Percentiles rank a stretch among this genome's conserved stretches.
Conservation (phyloP, 495 filamentous ascomycete species). For the Penicillium herquei region DNA sequence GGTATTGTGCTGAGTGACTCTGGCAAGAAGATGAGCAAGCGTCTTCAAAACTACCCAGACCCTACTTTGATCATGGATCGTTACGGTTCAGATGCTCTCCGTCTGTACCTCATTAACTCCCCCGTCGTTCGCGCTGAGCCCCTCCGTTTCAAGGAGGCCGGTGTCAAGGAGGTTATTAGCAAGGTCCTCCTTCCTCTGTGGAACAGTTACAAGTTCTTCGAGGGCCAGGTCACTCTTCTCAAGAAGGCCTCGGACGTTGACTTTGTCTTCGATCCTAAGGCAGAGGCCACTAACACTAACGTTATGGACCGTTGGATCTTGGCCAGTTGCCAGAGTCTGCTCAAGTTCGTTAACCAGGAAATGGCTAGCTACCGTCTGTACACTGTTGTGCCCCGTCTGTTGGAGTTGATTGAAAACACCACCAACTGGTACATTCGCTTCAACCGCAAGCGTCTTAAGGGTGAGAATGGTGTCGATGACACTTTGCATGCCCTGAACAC, state of each 20-base stretch:
- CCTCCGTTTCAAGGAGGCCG: constrained; percentile 84
- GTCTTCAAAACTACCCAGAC: constrained; percentile 96
- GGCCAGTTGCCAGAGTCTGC: constrained; percentile 86
- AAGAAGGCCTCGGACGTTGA: constrained; percentile 84
- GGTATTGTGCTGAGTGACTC: constrained; percentile 95
- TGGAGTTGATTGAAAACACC: constrained; percentile 88
- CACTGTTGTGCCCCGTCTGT: constrained; percentile 87
- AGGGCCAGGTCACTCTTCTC: constrained; percentile 86
- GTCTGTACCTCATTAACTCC: constrained; percentile 95
- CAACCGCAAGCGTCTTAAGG: constrained; percentile 94
- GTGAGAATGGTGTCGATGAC: constrained; percentile 83
- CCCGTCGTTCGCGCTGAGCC: constrained; percentile 89
- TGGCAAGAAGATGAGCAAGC: constrained; percentile 99
- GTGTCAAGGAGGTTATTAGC: constrained; percentile 93
- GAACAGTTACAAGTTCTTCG: constrained; percentile 98
- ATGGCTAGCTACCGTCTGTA: constrained; percentile 92
- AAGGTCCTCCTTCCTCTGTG: constrained; percentile 93
- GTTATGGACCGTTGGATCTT: constrained; percentile 98
- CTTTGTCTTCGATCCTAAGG: constrained; percentile 75
- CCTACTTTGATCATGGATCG: constrained; percentile 78
- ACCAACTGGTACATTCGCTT: constrained; percentile 99
- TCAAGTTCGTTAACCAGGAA: constrained; percentile 92
- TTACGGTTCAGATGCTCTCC: constrained; percentile 91
- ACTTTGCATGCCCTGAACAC: constrained; percentile 91
- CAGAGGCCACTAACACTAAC: constrained; percentile 74